Evolutionary conservation across 371 early-diverging fungal genomes (phyloP), one percentile per base, ranked within the genome.

Genomic region (Rhizomucor miehei): DNA sequence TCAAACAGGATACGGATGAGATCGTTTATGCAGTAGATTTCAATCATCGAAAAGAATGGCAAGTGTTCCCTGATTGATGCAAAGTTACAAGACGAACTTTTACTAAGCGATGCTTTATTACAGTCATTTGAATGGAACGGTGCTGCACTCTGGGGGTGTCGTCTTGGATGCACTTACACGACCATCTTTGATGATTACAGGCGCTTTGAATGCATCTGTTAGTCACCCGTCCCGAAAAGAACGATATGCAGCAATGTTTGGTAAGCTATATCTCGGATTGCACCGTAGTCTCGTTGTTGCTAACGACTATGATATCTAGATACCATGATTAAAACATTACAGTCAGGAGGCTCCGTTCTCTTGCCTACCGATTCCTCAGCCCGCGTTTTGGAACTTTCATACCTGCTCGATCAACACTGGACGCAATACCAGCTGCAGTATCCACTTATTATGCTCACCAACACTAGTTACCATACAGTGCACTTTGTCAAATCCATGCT

Each of bases 1-100:
- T 99, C 50, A 87, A 87, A 54, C 94, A 92, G 63, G 95, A 92
- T 49, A 86, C 91, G 6, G 96, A 99, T 52, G 89, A 90, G 19
- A 92, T 99, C 57, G 79, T 99, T 2, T 94, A 99, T 64, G 96
- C 95, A 1, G 94, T 96, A 23, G 94, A 98, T 65, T 92, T 91
- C 63, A 99, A 99, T 67, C 97, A 98, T 72, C 81, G 89, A 56
- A 92, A 90, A 64, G 99, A 99, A 76, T 77, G 85, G 91, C 90
- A 79, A 60, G 75, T 4, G 6, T 23, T n/a, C n/a, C n/a, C n/a
- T 9, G 5, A 20, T 40, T 24, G 14, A 38, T 1, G 10, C 11
- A 40, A 3, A 23, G 20, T 14, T 8, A n/a, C 25, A 43, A n/a
- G n/a, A n/a, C n/a, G n/a, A n/a, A n/a, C n/a, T n/a, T n/a, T n/a